phyloP scores from a whole-genome alignment of 2,329 filamentous ascomycete species.

The Nothomitra cinnamomea region DNA sequence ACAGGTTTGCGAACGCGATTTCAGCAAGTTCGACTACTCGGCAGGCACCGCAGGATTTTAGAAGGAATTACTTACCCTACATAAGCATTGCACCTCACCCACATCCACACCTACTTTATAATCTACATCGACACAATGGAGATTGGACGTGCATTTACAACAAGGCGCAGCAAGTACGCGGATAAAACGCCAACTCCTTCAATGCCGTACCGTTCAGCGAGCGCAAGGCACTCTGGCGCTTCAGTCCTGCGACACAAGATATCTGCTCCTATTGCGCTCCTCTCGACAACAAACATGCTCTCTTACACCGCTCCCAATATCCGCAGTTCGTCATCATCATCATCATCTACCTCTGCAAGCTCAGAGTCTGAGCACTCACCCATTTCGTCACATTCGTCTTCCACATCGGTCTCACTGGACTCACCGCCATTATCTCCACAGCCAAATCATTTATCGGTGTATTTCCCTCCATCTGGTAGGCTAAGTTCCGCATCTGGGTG shows the following conservation, averaged over 20 bases:
- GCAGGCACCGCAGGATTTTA: too few species aligned
- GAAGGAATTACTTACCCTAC: too few species aligned
- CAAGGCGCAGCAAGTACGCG: neutral
- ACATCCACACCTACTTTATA: conserved; percentile 7
- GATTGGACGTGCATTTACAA: conserved; percentile 4
- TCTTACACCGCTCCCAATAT: conserved; percentile 89
- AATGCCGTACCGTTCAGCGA: conserved; percentile 31
- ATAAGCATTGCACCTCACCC: neutral
- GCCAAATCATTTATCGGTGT: conserved; percentile 37
- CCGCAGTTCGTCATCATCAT: conserved; percentile 14
- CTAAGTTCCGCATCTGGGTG: conserved; percentile 48
- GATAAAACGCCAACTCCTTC: conserved; percentile 8
- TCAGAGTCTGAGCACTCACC: conserved; percentile 22
- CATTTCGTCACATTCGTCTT: conserved; percentile 30
- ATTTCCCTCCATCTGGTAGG: conserved; percentile 47
- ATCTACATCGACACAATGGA: conserved; percentile 23
- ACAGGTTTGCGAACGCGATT: too few species aligned
- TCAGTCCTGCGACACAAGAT: conserved; percentile 53
- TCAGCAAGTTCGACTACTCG: too few species aligned
- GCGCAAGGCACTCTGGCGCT: conserved; percentile 24
- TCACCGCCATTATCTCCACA: conserved; percentile 31
- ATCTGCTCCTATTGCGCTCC: conserved; percentile 68
- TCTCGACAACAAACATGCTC: conserved; percentile 92
- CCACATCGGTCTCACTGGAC: conserved; percentile 28
- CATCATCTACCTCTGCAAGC: conserved; percentile 13